Evolutionary conservation across 2,329 filamentous ascomycete genomes (phyloP).

Genomic region (Coleophoma crateriformis): DNA sequence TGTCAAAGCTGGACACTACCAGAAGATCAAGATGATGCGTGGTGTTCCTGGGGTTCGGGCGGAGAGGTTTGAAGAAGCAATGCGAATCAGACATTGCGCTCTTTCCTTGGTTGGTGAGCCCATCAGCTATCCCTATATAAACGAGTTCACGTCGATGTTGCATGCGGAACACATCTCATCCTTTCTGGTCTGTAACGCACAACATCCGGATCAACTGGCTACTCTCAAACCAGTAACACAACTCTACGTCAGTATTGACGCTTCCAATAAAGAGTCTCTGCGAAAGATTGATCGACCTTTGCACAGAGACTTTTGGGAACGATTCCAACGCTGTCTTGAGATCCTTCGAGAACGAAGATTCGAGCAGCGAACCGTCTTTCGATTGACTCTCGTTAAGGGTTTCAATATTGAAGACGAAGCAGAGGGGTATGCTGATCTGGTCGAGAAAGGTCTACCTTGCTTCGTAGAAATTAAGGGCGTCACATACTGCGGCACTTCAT

Average conservation of each 20-base stretch:
- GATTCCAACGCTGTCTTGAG: constrained; percentile 85
- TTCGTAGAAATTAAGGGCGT: constrained; percentile 97
- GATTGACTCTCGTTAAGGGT: constrained; percentile 91
- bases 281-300: constrained; percentile 86
- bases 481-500: constrained; percentile 90
- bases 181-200: constrained; percentile 95
- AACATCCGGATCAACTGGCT: constrained; percentile 87
- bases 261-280: constrained; percentile 81
- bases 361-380: constrained; percentile 87
- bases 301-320: constrained; percentile 96
- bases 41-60: constrained; percentile 89
- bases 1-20: constrained; percentile 87
- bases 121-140: constrained; percentile 98
- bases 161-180: constrained; percentile 84
- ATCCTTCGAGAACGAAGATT: constrained; percentile 80
- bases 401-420: constrained; percentile 97
- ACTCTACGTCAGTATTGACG: constrained; percentile 94
- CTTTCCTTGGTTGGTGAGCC: constrained; percentile 90
- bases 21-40: constrained; percentile 96
- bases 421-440: constrained; percentile 81
- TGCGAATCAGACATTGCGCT: constrained; percentile 90
- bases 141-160: constrained; percentile 79
- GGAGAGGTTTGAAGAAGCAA: constrained; percentile 87
- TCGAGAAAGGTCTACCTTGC: constrained; percentile 79
- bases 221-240: constrained; percentile 83